A percentile compares a stretch with the other conserved stretches of the same genome.
Evolutionary conservation across 164 flowering plant species (phyloP).

Genomic region (Sextonia rubra): DNA sequence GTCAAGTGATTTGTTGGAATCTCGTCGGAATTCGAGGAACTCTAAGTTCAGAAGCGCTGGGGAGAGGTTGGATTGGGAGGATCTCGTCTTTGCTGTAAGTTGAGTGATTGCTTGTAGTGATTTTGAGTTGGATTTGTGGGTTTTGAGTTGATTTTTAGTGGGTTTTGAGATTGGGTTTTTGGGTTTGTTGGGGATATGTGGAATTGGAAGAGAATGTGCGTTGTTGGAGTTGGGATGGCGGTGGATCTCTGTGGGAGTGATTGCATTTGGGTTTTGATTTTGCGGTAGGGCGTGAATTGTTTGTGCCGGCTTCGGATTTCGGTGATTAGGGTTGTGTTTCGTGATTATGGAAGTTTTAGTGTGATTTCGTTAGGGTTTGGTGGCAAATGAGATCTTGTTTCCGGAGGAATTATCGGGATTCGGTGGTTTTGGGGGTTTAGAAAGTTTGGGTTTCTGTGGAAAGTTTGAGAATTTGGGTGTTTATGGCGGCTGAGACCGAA

Average conservation of each 20-base stretch:
- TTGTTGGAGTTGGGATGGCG: background rate
- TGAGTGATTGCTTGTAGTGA: background rate
- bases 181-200: background rate
- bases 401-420: background rate
- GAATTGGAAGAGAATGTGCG: conserved; percentile 7
- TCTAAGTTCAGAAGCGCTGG: background rate
- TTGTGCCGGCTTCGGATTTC: background rate
- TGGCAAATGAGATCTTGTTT: background rate
- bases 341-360: background rate
- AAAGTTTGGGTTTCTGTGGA: background rate
- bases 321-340: background rate
- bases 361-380: background rate
- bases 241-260: background rate
- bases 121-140: background rate
- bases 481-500: background rate
- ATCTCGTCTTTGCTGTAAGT: background rate
- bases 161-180: background rate
- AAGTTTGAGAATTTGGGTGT: background rate
- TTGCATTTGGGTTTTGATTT: background rate
- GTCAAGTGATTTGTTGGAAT: too few species aligned
- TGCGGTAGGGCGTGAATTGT: background rate
- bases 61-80: conserved; percentile 3
- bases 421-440: background rate
- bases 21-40: background rate
- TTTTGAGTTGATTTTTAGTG: conserved; percentile 8